Conservation (phyloP, 352 stramenopile genomes). For the Pythium brassicae region DNA sequence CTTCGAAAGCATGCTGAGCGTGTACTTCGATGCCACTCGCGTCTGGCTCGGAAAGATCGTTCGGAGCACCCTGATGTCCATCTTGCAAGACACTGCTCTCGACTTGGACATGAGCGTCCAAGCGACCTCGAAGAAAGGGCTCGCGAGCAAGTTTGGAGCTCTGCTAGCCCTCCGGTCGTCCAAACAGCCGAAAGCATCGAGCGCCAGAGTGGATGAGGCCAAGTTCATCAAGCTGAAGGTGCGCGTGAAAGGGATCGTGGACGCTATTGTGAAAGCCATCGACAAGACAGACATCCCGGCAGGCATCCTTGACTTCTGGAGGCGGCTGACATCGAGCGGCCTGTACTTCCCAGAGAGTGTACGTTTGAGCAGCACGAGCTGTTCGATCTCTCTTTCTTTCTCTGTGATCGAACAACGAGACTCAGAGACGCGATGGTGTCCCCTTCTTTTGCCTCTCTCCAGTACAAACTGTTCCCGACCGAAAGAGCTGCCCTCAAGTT, state of each 20-base stretch:
- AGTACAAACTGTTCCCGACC: slow-evolving; percentile 56
- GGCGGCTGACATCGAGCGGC: slow-evolving; percentile 43
- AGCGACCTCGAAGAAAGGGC: slow-evolving; percentile 27
- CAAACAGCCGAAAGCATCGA: background rate
- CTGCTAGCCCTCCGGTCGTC: slow-evolving; percentile 29
- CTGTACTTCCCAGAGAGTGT: slow-evolving; percentile 63
- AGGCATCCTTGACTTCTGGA: slow-evolving; percentile 59
- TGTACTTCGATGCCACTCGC: slow-evolving; percentile 67
- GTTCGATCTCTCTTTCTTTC: too few species aligned
- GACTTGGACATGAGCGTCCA: slow-evolving; percentile 41
- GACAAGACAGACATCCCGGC: slow-evolving; percentile 44
- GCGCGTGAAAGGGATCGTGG: slow-evolving; percentile 48
- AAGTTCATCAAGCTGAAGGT: slow-evolving; percentile 58
- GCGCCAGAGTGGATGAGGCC: slow-evolving; percentile 3
- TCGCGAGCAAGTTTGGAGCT: slow-evolving; percentile 43
- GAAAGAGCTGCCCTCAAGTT: slow-evolving; percentile 47
- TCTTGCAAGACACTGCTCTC: slow-evolving; percentile 45
- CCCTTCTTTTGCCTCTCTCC: background rate
- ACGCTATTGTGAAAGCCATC: slow-evolving; percentile 40
- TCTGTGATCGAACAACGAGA: background rate
- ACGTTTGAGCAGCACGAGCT: slow-evolving; percentile 13
- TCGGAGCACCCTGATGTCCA: slow-evolving; percentile 35
- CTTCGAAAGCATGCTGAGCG: slow-evolving; percentile 51
- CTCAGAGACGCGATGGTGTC: background rate
- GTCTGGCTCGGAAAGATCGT: slow-evolving; percentile 56